Base-by-base conservation (phyloP, 2,329 filamentous ascomycete species). In the Bipolaris victoriae region DNA sequence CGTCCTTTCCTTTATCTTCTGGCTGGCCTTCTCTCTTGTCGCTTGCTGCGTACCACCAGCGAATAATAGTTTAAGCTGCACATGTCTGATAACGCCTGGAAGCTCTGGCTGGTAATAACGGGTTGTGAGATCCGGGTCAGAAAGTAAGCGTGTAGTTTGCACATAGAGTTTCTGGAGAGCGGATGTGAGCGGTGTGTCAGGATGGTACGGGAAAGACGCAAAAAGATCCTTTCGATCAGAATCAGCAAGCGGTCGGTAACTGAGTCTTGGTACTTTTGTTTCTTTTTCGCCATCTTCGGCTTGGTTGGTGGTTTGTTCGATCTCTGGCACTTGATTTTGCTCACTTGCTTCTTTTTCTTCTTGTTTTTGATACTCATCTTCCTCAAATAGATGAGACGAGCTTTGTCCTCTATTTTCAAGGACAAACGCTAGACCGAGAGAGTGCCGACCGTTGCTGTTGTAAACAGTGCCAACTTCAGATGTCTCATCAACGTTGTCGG, bases 341-440 rank as follows among this genome's bases (percentile, higher is more conserved):
- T 43, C 40, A 15, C 10, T 29, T 16, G 35, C 31, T 47, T 37
- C 26, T 29, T 43, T 5, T 35, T 40, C 26, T 29, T 43, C 7
- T 35, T 40, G 22, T 39, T 33, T 31, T 24, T 24, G 22, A 18
- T 49, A 16, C 22, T 15, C 39, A 9, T 52, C 53, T 48, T 55
- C 47, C 40, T 53, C 49, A 20, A 60, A 64, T 6, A 67, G 50
- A 9, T 52, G 50, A 4, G 58, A 60, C 15, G 63, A 58, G 31
- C 50, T 48, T 37, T 57, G 26, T 10, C 61, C 63, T n/a, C 57
- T 52, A n/a, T 37, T 50, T 16, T 67, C 63, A 3, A 57, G 39
- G 5, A 69, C 57, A 44, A 67, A 69, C 9, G 62, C 62, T 24
- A 63, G 16, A 29, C 71, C 71, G 1, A 69, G 58, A 1, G 69